phyloP scores from a whole-genome alignment of 768 basidiomycete species.

The Amanita muscaria region DNA sequence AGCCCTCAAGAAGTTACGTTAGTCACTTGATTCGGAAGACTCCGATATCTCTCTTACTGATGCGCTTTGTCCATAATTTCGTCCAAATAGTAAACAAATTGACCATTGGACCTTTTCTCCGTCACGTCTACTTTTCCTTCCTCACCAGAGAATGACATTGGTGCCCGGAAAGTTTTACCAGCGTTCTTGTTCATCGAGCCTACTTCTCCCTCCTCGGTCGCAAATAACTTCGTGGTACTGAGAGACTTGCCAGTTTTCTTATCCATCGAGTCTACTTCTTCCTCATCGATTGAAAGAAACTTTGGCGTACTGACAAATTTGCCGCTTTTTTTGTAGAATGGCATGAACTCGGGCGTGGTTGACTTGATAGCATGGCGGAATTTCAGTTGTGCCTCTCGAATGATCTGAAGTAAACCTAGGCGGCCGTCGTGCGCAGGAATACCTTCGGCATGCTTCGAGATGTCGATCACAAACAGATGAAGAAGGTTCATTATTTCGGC shows the following conservation, averaged over 20 bases:
- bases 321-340: slow-evolving; percentile 26
- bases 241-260: no score
- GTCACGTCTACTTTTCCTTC: slow-evolving; percentile 14
- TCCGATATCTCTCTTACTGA: slow-evolving; percentile 10
- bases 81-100: slow-evolving; percentile 16
- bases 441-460: slow-evolving; percentile 42
- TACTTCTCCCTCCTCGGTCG: no score
- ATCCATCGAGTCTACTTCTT: slow-evolving; percentile 12
- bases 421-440: slow-evolving; percentile 40
- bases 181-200: no score
- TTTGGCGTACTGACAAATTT: slow-evolving; percentile 12
- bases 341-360: slow-evolving; percentile 53
- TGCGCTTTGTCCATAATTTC: slow-evolving; percentile 16
- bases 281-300: slow-evolving; percentile 14
- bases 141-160: slow-evolving; percentile 16
- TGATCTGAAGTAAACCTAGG: slow-evolving; percentile 48
- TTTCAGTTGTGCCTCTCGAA: slow-evolving; percentile 36
- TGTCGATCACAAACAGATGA: slow-evolving; percentile 34
- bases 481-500: slow-evolving; percentile 47
- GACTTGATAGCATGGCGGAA: slow-evolving; percentile 41
- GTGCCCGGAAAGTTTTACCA: slow-evolving; percentile 9
- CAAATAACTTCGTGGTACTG: no score
- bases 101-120: background rate
- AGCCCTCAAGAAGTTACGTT: background rate
- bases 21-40: background rate